Evolutionary conservation across 331 rosid genomes (phyloP).

Genomic region (Ulmus americana): DNA sequence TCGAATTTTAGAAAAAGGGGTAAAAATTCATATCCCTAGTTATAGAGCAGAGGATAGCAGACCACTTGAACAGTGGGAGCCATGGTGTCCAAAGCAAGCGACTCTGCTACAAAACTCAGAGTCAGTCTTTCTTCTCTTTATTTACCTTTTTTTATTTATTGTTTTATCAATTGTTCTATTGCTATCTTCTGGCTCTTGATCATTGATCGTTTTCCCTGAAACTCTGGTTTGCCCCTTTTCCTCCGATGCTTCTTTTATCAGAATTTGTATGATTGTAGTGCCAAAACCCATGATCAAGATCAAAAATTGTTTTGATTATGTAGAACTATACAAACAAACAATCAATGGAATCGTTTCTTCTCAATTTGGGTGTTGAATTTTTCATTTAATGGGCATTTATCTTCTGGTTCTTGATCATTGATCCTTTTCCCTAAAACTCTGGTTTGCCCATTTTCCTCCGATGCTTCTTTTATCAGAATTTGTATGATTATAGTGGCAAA

Average conservation of each 20-base stretch:
- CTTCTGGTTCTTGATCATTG: background rate
- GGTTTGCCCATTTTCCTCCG: background rate
- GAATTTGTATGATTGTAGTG: conserved; percentile 12
- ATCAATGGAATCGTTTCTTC: conserved; percentile 6
- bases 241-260: conserved; percentile 14
- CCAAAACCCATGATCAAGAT: background rate
- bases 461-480: conserved; percentile 17
- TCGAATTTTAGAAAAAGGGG: too few species aligned
- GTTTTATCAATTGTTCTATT: too few species aligned
- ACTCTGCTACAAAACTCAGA: conserved; percentile 37
- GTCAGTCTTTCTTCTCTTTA: conserved; percentile 42
- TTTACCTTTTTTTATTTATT: background rate
- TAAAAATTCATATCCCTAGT: too few species aligned
- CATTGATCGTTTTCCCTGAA: conserved; percentile 1
- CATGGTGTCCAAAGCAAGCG: conserved; percentile 57
- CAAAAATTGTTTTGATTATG: background rate
- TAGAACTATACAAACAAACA: background rate
- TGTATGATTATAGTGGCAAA: conserved; percentile 5
- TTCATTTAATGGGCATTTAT: background rate
- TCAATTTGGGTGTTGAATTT: conserved; percentile 4
- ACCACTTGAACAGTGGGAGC: conserved; percentile 15
- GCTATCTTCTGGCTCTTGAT: background rate
- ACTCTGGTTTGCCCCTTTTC: conserved; percentile 12
- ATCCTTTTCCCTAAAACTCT: conserved; percentile 11
- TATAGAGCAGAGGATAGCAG: conserved; percentile 7